Percentiles rank a stretch among this genome's conserved stretches.
Evolutionary conservation across 2,329 filamentous ascomycete species (phyloP).

Genomic region (Venturia asperata): DNA sequence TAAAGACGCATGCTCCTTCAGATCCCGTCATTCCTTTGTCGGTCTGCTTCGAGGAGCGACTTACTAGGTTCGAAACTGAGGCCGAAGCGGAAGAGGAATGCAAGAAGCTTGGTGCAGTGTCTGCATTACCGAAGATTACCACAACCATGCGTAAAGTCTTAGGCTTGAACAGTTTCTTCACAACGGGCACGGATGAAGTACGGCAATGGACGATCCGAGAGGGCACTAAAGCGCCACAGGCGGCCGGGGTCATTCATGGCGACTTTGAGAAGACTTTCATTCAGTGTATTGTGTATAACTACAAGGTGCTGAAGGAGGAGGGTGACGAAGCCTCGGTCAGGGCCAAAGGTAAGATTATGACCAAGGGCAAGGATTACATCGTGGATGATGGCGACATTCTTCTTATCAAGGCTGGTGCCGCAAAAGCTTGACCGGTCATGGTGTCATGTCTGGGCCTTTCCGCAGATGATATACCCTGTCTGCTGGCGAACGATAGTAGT

Average conservation of each 20-base stretch:
- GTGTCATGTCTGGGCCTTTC: background rate
- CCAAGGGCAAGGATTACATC: conserved; percentile 96
- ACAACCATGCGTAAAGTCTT: conserved; percentile 87
- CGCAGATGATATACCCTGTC: conserved; percentile 1
- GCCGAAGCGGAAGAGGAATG: conserved; percentile 74
- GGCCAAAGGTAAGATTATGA: conserved; percentile 93
- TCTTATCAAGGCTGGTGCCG: conserved; percentile 83
- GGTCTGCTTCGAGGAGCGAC: conserved; percentile 83
- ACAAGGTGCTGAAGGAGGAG: conserved; percentile 67
- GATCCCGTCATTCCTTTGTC: conserved; percentile 93
- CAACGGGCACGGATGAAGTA: conserved; percentile 89
- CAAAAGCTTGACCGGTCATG: conserved; percentile 44
- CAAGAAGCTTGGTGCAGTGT: conserved; percentile 81
- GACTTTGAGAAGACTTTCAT: conserved; percentile 99
- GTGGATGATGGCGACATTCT: conserved; percentile 76
- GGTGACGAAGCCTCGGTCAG: conserved; percentile 85
- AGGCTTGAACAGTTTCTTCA: conserved; percentile 94
- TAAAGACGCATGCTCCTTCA: conserved; percentile 80
- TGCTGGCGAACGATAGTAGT: background rate
- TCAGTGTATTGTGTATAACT: conserved; percentile 93
- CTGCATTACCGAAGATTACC: conserved; percentile 85
- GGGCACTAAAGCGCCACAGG: conserved; percentile 94
- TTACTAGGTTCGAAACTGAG: conserved; percentile 73
- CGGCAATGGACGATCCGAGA: conserved; percentile 97
- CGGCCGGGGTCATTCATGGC: conserved; percentile 94